Conservation (phyloP, 129 eudicot species). For the Escallonia herrerae region DNA sequence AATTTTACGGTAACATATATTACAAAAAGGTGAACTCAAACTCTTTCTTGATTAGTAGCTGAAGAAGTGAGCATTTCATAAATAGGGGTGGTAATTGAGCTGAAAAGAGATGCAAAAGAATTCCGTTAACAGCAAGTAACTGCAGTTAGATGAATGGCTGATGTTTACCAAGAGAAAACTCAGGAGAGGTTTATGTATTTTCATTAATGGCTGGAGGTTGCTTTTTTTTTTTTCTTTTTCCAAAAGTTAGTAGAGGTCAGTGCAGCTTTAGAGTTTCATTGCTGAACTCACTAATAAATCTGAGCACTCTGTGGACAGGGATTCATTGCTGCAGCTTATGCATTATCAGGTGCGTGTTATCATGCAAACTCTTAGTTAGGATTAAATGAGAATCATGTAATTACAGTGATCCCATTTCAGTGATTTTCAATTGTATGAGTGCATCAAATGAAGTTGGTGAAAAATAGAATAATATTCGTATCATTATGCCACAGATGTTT, state of each 20-base stretch:
- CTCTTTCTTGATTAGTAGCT: too few relatives aligned
- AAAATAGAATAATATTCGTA: neutral
- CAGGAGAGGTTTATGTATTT: neutral
- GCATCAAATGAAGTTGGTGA: neutral
- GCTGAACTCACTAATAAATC: constrained; percentile 3
- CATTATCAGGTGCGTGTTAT: constrained; percentile 57
- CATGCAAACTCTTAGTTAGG: too few relatives aligned
- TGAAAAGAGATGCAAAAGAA: too few relatives aligned
- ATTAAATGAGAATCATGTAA: neutral
- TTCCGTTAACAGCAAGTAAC: neutral
- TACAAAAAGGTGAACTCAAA: too few relatives aligned
- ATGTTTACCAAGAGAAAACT: neutral
- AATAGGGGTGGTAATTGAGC: too few relatives aligned
- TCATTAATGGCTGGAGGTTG: neutral
- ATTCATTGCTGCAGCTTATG: constrained; percentile 55
- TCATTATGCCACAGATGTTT: neutral
- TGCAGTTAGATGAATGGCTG: neutral
- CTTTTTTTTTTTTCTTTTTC: too few relatives aligned
- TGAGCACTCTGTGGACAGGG: constrained; percentile 48
- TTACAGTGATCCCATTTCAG: neutral
- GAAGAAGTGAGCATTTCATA: too few relatives aligned
- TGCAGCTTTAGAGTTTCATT: neutral
- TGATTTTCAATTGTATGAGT: neutral
- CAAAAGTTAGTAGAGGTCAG: too few relatives aligned
- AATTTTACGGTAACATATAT: too few relatives aligned